Evolutionary conservation across 139 green algal genomes (phyloP).

Genomic region (Volvox reticuliferus): DNA sequence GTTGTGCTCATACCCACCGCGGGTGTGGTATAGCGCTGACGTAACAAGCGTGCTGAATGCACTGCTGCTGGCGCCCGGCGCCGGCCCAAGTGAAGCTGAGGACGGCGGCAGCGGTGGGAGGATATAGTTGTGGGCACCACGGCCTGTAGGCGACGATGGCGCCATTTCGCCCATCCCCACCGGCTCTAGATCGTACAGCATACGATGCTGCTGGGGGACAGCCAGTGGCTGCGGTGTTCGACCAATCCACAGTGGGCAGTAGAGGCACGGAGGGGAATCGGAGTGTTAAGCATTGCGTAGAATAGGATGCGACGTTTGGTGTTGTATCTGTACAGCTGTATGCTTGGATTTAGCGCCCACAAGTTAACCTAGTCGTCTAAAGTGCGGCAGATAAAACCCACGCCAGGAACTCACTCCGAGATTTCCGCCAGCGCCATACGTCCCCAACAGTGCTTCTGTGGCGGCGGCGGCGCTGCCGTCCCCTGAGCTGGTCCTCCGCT

Average conservation of each 20-base stretch:
- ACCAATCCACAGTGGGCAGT: too few species aligned
- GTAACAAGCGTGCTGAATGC: neutral
- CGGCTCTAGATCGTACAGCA: neutral
- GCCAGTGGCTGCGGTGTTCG: neutral
- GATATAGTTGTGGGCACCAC: neutral
- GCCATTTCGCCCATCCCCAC: neutral
- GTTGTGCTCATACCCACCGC: neutral
- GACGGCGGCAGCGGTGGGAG: slow-evolving; percentile 21
- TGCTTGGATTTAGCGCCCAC: too few species aligned
- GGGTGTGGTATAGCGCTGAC: slow-evolving; percentile 9
- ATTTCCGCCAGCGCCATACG: neutral
- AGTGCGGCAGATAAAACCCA: too few species aligned
- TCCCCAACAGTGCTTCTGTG: neutral
- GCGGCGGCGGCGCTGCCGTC: neutral
- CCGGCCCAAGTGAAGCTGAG: neutral
- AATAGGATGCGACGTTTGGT: too few species aligned
- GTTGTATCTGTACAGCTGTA: too few species aligned
- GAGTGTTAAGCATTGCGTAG: too few species aligned
- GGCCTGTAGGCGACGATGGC: neutral
- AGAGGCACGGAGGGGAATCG: too few species aligned
- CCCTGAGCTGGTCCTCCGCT: neutral
- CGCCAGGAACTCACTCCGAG: neutral
- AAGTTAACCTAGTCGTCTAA: too few species aligned
- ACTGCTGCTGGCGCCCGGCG: neutral
- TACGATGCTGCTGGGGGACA: slow-evolving; percentile 9